phyloP scores from a whole-genome alignment of 768 basidiomycete species.

The Amanita brunnescens region DNA sequence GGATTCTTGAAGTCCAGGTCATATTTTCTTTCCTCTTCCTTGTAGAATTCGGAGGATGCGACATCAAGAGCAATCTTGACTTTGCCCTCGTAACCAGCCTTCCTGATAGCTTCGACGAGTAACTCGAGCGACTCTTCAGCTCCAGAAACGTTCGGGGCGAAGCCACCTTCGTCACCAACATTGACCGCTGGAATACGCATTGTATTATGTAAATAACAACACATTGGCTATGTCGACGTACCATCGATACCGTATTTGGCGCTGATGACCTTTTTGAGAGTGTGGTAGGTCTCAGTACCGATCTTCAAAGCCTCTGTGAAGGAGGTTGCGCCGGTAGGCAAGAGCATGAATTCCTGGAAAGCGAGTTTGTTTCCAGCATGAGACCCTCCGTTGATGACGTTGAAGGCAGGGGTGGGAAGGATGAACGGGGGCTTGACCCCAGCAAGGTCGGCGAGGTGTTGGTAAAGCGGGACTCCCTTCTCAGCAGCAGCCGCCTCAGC shows the following conservation, averaged over 20 bases:
- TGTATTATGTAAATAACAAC: constrained; percentile 8
- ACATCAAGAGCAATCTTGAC: constrained; percentile 98
- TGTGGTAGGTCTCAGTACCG: constrained; percentile 96
- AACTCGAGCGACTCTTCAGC: constrained; percentile 98
- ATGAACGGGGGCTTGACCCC: constrained; percentile 92
- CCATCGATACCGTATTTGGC: constrained; percentile 99
- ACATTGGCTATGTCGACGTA: constrained; percentile 21
- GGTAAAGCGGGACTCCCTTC: constrained; percentile 92
- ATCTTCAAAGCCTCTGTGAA: constrained; percentile 99
- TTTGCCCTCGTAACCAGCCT: constrained; percentile 97
- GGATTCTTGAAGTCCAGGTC: constrained; percentile 99
- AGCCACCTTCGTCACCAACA: constrained; percentile 99
- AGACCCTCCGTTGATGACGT: constrained; percentile 99
- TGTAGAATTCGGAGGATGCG: constrained; percentile 99
- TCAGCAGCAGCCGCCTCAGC: constrained; percentile 90
- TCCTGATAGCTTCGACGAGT: constrained; percentile 90
- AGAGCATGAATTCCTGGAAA: constrained; percentile 99
- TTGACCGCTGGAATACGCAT: constrained; percentile 66
- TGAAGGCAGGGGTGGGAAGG: constrained; percentile 90
- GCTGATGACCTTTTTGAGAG: constrained; percentile 97
- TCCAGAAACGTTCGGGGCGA: constrained; percentile 95
- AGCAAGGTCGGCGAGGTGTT: constrained; percentile 92
- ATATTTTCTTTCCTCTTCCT: constrained; percentile 99
- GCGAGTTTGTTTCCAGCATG: constrained; percentile 99
- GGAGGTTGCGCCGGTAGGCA: constrained; percentile 84